A percentile compares a stretch with the other conserved stretches of the same genome.
These are phyloP conservation scores for Chlorociboria aeruginascens DNA, from an alignment of 495 filamentous ascomycete genomes.

Conservation along the genomic window DNA sequence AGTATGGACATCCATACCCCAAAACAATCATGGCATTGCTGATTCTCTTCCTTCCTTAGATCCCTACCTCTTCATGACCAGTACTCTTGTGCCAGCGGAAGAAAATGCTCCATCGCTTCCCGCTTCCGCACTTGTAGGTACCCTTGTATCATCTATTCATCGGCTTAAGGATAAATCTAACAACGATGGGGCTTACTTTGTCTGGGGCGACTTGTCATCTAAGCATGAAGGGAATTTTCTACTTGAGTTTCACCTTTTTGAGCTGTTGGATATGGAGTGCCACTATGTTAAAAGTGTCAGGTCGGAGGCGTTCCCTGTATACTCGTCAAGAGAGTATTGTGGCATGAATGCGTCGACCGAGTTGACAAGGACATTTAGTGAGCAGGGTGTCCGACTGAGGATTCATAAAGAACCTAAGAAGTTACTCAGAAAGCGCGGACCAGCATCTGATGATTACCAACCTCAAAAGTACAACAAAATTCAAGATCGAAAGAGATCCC, in stretches of 20 bases:
- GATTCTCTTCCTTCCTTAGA: constrained; percentile 30
- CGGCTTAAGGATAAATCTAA: constrained; percentile 87
- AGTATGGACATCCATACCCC: constrained; percentile 23
- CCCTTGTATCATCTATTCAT: constrained; percentile 83
- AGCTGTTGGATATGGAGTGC: constrained; percentile 54
- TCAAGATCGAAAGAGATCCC: constrained; percentile 1
- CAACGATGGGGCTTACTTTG: constrained; percentile 87
- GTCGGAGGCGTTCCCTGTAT: constrained; percentile 67
- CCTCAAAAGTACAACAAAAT: constrained; percentile 12
- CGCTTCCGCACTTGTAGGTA: constrained; percentile 56
- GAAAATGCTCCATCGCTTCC: constrained; percentile 28
- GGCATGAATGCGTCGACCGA: constrained; percentile 88
- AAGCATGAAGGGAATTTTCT: constrained; percentile 68
- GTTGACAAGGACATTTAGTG: constrained; percentile 83
- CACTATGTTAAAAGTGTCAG: constrained; percentile 55
- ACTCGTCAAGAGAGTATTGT: constrained; percentile 65
- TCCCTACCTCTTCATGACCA: constrained; percentile 81
- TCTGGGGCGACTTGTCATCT: constrained; percentile 90
- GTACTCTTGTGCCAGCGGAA: constrained; percentile 42
- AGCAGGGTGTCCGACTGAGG: constrained; percentile 84
- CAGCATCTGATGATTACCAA: constrained; percentile 17
- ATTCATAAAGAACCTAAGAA: constrained; percentile 75
- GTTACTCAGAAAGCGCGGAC: constrained; percentile 27
- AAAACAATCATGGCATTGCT: neutral
- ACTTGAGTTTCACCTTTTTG: constrained; percentile 77